Evolutionary conservation across 1,139 yeast species (phyloP), one percentile per base, ranked within the genome.

Genomic region (Trichomonascaceae sp.): DNA sequence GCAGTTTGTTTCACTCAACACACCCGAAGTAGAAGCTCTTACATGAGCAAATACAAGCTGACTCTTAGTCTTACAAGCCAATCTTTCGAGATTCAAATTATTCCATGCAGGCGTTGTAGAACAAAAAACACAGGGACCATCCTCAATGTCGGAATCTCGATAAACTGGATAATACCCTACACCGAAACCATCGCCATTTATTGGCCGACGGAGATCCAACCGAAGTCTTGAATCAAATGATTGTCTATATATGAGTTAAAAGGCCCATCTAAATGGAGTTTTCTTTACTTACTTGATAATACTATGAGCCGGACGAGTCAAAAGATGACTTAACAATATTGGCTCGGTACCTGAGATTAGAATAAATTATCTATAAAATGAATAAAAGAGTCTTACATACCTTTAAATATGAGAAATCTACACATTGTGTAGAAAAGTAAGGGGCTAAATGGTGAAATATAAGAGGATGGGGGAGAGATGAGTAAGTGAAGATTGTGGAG

Each of bases 41-140:
- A 93, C 98, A 69, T 93, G 99, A 1, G 95, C 99, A 74, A 93
- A 93, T 3, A 93, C 91, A 51, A 91, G 72, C 50, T 78, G 78
- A 3, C 96, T 85, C 66, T 86, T 83, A 2, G 99, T 93, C 73
- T 93, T 89, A 65, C 83, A 87, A 1, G 97, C 87, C 22, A 93
- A 73, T 52, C 91, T 82, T 58, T 88, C 93, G 59, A 93, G 74
- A 67, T 93, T 93, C 66, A 87, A 83, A 69, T 93, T 93, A 71
- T 93, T 93, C 99, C 99, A 93, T 0, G 99, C 98, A 1, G 96
- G 96, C 0, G 98, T 93, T 53, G 90, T 91, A 18, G 98, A 97
- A 63, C 89, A 85, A 74, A 87, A 93, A 2, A 90, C 79, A 66
- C 95, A 87, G 22, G 95, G 93, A 0, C 86, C 86, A 48, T 77